Base-by-base conservation (phyloP, 2,329 filamentous ascomycete species). In the Aspergillus sp. region DNA sequence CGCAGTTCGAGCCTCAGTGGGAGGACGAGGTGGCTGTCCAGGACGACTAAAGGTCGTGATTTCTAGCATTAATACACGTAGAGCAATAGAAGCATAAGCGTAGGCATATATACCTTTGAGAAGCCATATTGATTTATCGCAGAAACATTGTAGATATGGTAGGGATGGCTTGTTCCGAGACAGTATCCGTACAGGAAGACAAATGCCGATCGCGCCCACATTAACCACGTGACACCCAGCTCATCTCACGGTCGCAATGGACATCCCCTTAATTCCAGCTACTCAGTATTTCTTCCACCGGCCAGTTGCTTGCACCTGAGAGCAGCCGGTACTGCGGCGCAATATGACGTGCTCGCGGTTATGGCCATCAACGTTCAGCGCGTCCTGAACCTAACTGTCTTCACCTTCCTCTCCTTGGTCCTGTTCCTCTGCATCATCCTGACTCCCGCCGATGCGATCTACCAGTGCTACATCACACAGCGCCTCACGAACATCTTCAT, bases 401-500 rank as follows among this genome's bases (percentile, higher is more conserved):
- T 96, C 77, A 85, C 88, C 61, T 76, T 92, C 69, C 83, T 97
- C 71, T 89, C 89, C 74, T 76, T 94, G 69, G 73, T 96, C 68
- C 85, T 93, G 38, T 75, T 91, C 67, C 83, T 84, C 58, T 84
- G 97, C 58, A 83, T 96, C 44, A 83, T 94, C 70, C 83, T 96
- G 66, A 91, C 91, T 0, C 93, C 93, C 1, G 88, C 84, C 71
- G 92, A 97, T 70, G 82, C 88, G 60, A 89, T 97, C 75, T 88
- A 88, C 73, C 91, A 95, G 74, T 90, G 91, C 54, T 84, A 90
- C 59, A 75, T 79, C 36, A 87, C 86, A 59, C 64, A 79, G 54
- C 88, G 92, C 68, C 80, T 87, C 54, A 90, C 90, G 75, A 95
- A 96, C 75, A 86, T 96, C 70, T 90, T 95, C 78, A 88, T 95